These are phyloP conservation scores for Candida hispaniensis DNA, from an alignment of 805 yeast genomes.

Conservation along the genomic window DNA sequence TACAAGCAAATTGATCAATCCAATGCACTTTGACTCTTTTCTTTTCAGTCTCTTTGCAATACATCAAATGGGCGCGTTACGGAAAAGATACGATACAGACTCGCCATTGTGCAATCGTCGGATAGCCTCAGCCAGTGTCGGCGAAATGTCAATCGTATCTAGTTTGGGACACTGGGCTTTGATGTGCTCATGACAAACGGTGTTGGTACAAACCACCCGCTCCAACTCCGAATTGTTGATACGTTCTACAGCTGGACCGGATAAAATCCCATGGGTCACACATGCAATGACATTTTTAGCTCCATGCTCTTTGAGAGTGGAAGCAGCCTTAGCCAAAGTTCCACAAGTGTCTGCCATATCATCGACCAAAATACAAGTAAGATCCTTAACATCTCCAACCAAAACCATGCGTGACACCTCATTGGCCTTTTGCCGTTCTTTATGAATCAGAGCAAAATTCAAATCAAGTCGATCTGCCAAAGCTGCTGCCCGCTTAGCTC, in stretches of 20 bases:
- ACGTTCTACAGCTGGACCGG: conserved; percentile 70
- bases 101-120: conserved; percentile 95
- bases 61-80: conserved; percentile 45
- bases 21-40: no score
- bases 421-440: conserved; percentile 89
- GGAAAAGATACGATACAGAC: conserved; percentile 77
- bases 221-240: conserved; percentile 57
- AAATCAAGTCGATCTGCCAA: conserved; percentile 86
- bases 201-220: conserved; percentile 80
- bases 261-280: conserved; percentile 90
- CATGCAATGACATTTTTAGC: conserved; percentile 84
- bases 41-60: no score
- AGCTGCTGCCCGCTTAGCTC: conserved; percentile 94
- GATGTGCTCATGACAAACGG: conserved; percentile 72
- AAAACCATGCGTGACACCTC: conserved; percentile 92
- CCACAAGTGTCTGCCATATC: conserved; percentile 99
- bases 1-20: no score
- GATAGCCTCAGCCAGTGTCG: conserved; percentile 85
- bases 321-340: conserved; percentile 89
- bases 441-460: conserved; percentile 90
- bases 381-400: conserved; percentile 85
- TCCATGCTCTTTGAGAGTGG: conserved; percentile 65
- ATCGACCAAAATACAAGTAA: conserved; percentile 78
- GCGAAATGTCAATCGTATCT: conserved; percentile 73
- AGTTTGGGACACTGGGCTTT: conserved; percentile 52